A percentile compares a stretch with the other conserved stretches of the same genome.
These are phyloP conservation scores for Fraxinus excelsior DNA, from an alignment of 257 asterid genomes.

Conservation along the genomic window DNA sequence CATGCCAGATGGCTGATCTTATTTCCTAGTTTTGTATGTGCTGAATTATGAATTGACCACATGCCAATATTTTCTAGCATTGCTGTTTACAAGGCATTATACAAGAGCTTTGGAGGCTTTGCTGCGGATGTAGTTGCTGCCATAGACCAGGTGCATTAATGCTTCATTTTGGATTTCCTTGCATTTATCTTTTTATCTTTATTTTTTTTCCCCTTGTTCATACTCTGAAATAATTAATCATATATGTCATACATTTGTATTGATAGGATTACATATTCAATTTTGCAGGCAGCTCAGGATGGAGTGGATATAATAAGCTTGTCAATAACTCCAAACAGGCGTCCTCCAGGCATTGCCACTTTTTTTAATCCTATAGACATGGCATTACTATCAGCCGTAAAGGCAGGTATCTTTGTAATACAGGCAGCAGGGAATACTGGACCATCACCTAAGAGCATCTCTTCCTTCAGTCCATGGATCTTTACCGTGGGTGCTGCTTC, in stretches of 20 bases:
- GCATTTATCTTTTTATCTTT: neutral
- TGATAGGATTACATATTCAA: slow-evolving; percentile 7
- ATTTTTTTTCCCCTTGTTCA: neutral
- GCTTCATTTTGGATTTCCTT: neutral
- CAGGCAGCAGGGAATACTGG: slow-evolving; percentile 99
- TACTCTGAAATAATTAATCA: neutral
- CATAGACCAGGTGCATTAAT: slow-evolving; percentile 76
- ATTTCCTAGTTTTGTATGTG: neutral
- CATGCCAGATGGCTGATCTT: neutral
- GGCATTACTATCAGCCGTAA: slow-evolving; percentile 92
- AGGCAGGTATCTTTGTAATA: slow-evolving; percentile 80
- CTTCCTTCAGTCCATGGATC: slow-evolving; percentile 98
- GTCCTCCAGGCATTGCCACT: slow-evolving; percentile 97
- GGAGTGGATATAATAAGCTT: slow-evolving; percentile 93
- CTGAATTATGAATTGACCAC: slow-evolving; percentile 24
- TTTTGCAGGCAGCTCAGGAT: slow-evolving; percentile 88
- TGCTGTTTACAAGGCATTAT: slow-evolving; percentile 94
- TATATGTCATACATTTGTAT: neutral
- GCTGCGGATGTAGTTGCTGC: slow-evolving; percentile 99
- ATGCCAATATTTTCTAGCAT: slow-evolving; percentile 44
- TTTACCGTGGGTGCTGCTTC: slow-evolving; percentile 95
- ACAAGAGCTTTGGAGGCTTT: slow-evolving; percentile 99
- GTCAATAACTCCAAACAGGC: slow-evolving; percentile 96
- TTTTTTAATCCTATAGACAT: slow-evolving; percentile 97
- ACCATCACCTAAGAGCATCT: slow-evolving; percentile 88